Evolutionary conservation across 352 stramenopile genomes (phyloP), one percentile per base, ranked within the genome.

Genomic region (Phytopythium litorale): DNA sequence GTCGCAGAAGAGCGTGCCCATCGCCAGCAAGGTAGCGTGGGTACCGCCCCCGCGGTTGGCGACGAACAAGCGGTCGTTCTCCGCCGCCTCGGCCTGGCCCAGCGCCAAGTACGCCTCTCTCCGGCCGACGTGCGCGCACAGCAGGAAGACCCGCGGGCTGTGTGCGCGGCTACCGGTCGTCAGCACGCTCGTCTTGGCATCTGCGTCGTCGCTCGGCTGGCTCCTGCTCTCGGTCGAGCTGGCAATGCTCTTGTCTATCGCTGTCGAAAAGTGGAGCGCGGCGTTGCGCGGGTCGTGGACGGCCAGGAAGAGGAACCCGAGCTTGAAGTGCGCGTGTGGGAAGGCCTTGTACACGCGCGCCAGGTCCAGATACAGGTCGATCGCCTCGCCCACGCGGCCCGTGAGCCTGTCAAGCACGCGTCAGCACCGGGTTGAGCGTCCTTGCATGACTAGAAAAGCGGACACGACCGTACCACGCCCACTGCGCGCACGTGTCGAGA

Each of bases 271-370:
- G 48, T 82, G 72, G 1, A 58, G 73, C 16, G 73, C 60, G 0
- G 74, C 77, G 16, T 51, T 65, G 1, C 45, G 55, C 35, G 63
- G 62, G 58, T 87, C 72, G 19, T 78, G 57, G 4, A 72, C 48
- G 7, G 63, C 51, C 21, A 84, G 67, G 25, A 71, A 84, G 13
- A 87, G 63, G 37, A 69, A 84, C 2, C 72, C 77, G 30, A 87
- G 66, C 62, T 87, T 87, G 62, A 87, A 87, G 63, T 84, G 75
- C 5, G 81, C 75, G 55, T 87, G 75, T 18, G 75, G 72, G 7
- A 76, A 76, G 15, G 64, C 56, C 19, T 60, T 64, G 40, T 79
- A 72, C 40, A 72, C 66, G 45, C 68, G 66, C 15, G 66, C 73
- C 42, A 84, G 63, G 43, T 81, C 72, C 56, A 64, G 55, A 46